phyloP scores from a whole-genome alignment of 257 asterid genomes.

The Leptodermis oblonga region DNA sequence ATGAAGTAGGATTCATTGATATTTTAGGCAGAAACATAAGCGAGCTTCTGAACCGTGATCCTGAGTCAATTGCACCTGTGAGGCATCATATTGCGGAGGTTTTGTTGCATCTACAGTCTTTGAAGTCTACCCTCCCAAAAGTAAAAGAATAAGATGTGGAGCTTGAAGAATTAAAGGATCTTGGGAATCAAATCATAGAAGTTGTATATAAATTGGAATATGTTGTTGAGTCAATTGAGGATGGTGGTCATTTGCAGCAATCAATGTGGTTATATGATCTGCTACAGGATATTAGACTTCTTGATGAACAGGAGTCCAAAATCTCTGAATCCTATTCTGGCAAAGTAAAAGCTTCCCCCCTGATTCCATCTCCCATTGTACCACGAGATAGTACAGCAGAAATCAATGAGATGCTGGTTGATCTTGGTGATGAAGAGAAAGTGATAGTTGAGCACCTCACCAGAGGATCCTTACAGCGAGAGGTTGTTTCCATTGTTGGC shows the following conservation, averaged over 20 bases:
- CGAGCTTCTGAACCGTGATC: not conserved
- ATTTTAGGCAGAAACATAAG: not conserved
- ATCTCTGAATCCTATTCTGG: not conserved
- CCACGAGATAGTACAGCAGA: not conserved
- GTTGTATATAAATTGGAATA: too few relatives aligned
- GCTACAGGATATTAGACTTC: conserved; percentile 1
- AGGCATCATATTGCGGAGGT: too few relatives aligned
- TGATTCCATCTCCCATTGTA: not conserved
- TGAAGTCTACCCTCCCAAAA: too few relatives aligned
- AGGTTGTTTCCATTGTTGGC: conserved; percentile 8
- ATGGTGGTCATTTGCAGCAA: too few relatives aligned
- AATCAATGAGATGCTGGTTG: not conserved
- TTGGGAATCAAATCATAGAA: too few relatives aligned
- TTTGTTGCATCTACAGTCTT: too few relatives aligned
- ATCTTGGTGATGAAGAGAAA: not conserved
- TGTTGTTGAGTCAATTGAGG: too few relatives aligned
- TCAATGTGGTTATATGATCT: not conserved
- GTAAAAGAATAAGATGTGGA: too few relatives aligned
- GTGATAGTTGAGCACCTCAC: not conserved
- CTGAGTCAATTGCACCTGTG: not conserved
- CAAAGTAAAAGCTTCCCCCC: not conserved
- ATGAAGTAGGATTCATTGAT: not conserved
- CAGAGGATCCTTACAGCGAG: not conserved
- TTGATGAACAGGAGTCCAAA: not conserved
- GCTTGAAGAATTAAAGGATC: too few relatives aligned